phyloP scores from a whole-genome alignment of 2,329 filamentous ascomycete genomes.

The Metarhizium guizhouense region DNA sequence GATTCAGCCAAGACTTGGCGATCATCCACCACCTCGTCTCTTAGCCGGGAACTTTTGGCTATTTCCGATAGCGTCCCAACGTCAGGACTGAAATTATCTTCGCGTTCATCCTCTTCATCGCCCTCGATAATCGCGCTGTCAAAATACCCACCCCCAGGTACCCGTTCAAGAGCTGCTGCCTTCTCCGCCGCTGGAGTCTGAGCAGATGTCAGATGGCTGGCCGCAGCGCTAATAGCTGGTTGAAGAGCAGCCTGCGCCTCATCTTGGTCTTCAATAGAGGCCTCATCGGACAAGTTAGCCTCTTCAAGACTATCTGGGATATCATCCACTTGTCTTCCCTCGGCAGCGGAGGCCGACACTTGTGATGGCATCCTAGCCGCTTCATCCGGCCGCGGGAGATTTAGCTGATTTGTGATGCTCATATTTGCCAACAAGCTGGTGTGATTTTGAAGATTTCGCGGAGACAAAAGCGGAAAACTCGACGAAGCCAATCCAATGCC shows the following conservation, averaged over 20 bases:
- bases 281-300: slow-evolving; percentile 10
- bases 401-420: not conserved
- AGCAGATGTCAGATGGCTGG: slow-evolving; percentile 44
- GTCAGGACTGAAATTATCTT: slow-evolving; percentile 13
- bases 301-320: slow-evolving; percentile 7
- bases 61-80: slow-evolving; percentile 8
- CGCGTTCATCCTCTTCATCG: slow-evolving; percentile 10
- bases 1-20: not conserved
- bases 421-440: not conserved
- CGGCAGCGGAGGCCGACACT: not conserved
- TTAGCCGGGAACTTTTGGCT: slow-evolving; percentile 8
- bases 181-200: slow-evolving; percentile 50
- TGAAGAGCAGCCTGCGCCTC: slow-evolving; percentile 52
- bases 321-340: not conserved
- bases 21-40: not conserved
- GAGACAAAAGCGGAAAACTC: not conserved
- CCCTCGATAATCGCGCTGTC: slow-evolving; percentile 9
- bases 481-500: not conserved
- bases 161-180: slow-evolving; percentile 42
- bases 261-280: slow-evolving; percentile 35
- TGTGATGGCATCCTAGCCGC: not conserved
- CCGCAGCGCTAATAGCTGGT: slow-evolving; percentile 47
- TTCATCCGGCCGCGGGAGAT: not conserved
- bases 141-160: slow-evolving; percentile 17
- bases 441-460: not conserved